A percentile compares a stretch with the other conserved stretches of the same genome.
Conservation (phyloP, 257 asterid species). For the Solanum pimpinellifolium region DNA sequence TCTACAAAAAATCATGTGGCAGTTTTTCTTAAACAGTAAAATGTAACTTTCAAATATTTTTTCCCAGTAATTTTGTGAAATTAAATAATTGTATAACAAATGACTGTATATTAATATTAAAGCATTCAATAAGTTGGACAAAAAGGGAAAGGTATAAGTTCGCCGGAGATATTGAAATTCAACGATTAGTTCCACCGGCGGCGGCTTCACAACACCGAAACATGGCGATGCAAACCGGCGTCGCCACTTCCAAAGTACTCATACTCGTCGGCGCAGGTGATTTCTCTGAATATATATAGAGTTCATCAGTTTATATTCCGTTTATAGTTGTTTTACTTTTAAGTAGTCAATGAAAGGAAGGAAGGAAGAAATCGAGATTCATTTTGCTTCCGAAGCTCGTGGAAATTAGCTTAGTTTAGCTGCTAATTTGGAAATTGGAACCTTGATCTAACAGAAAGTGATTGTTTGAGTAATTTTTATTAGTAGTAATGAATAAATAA, state of each 20-base stretch:
- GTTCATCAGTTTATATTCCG: neutral
- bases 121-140: neutral
- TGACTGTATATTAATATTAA: neutral
- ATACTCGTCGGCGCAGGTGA: conserved; percentile 73
- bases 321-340: neutral
- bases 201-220: conserved; percentile 1
- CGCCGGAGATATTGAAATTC: neutral
- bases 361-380: neutral
- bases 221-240: conserved; percentile 79
- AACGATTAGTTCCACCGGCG: neutral
- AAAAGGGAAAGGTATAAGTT: neutral
- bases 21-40: neutral
- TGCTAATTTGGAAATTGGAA: neutral
- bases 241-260: conserved; percentile 64
- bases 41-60: neutral
- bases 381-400: neutral
- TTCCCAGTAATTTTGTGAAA: neutral
- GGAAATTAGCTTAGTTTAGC: neutral
- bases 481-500: neutral
- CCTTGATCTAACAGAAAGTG: neutral
- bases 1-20: neutral
- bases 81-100: neutral
- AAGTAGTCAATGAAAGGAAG: neutral
- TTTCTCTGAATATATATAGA: neutral
- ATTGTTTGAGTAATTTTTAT: neutral